Conservation (phyloP, 352 stramenopile genomes). For the Globisporangium acanthophoron region DNA sequence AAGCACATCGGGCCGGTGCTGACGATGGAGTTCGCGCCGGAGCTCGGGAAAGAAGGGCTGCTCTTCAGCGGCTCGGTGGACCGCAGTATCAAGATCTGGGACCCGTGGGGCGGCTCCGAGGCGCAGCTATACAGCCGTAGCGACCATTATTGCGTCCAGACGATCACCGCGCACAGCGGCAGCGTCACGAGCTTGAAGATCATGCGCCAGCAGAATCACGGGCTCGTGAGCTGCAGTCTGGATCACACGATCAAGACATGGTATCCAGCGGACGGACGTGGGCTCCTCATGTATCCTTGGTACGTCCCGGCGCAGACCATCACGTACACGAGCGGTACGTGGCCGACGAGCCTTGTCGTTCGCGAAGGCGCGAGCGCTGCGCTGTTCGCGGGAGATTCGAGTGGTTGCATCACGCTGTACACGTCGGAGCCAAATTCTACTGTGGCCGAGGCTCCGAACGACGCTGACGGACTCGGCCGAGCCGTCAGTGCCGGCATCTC, state of each 20-base stretch:
- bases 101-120: slow-evolving; percentile 46
- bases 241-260: slow-evolving; percentile 69
- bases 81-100: slow-evolving; percentile 69
- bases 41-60: slow-evolving; percentile 41
- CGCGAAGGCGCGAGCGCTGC: slow-evolving; percentile 33
- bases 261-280: slow-evolving; percentile 48
- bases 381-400: slow-evolving; percentile 62
- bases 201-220: slow-evolving; percentile 36
- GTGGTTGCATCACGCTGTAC: slow-evolving; percentile 57
- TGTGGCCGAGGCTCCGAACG: slow-evolving; percentile 13
- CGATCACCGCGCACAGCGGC: slow-evolving; percentile 45
- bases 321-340: slow-evolving; percentile 37
- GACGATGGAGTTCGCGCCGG: slow-evolving; percentile 34
- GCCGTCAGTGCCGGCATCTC: background rate
- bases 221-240: slow-evolving; percentile 62
- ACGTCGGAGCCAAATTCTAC: slow-evolving; percentile 10
- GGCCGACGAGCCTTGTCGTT: slow-evolving; percentile 53
- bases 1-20: slow-evolving; percentile 51
- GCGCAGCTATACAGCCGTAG: slow-evolving; percentile 26
- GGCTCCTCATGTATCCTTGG: slow-evolving; percentile 63
- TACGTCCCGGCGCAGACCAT: slow-evolving; percentile 57
- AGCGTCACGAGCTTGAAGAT: slow-evolving; percentile 48
- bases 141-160: slow-evolving; percentile 55
- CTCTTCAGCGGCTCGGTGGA: slow-evolving; percentile 64
- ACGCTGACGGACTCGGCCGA: background rate